Conservation (phyloP, 2,329 filamentous ascomycete species). For the Myriosclerotinia curreyana region DNA sequence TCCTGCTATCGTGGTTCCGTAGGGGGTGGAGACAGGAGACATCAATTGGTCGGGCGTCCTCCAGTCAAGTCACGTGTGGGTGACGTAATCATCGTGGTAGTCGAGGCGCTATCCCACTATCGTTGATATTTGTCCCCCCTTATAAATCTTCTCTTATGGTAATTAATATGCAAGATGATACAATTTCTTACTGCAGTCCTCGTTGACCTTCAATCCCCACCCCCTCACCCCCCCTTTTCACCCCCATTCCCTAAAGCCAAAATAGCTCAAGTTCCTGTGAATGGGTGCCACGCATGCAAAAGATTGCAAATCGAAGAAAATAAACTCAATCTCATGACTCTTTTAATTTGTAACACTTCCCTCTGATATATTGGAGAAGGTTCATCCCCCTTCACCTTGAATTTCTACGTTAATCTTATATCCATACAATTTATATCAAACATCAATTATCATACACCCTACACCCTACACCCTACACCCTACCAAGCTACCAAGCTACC, state of each 20-base stretch:
- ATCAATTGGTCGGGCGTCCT: neutral
- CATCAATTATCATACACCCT: too few species aligned
- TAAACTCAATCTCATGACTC: too few species aligned
- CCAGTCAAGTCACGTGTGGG: neutral
- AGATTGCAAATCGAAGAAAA: neutral
- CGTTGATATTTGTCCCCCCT: too few species aligned
- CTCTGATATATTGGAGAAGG: conserved; percentile 2
- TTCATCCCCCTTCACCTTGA: neutral
- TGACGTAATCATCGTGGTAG: conserved; percentile 15
- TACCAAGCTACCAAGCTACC: neutral
- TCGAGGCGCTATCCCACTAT: too few species aligned
- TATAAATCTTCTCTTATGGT: neutral
- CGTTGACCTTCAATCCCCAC: neutral
- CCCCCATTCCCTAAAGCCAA: neutral
- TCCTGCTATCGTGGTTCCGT: too few species aligned
- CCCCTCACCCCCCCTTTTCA: too few species aligned
- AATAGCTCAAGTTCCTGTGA: neutral
- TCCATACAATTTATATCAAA: neutral
- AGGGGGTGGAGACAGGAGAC: too few species aligned
- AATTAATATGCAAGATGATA: conserved; percentile 10
- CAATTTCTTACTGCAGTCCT: neutral
- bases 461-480: too few species aligned
- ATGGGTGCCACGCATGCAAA: conserved; percentile 12
- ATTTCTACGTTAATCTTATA: neutral
- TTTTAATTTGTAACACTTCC: conserved; percentile 1